Base-by-base conservation (phyloP, 495 filamentous ascomycete genomes). In the Schizothecium vesticola region DNA sequence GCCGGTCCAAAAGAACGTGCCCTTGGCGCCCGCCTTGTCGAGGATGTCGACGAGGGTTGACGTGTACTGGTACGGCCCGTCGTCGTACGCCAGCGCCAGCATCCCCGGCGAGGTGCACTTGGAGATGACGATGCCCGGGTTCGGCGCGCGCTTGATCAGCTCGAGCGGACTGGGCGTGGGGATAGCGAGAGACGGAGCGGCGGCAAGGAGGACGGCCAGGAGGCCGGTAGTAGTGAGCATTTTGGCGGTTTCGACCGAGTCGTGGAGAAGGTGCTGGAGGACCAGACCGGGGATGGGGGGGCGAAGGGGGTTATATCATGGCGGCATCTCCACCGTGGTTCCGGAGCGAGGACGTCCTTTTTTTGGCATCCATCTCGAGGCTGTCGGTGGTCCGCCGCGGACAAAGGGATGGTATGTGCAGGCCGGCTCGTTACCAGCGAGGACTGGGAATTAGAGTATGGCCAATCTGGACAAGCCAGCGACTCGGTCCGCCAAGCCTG, bases 41-140 rank as follows among this genome's bases (percentile, higher is more conserved):
- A 93, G 84, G 51, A 90, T 77, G 73, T 92, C 86, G 28, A 93
- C 80, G 25, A 93, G 82, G 62, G 86, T 81, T 9, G 73, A 75
- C 0, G 90, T 93, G 76, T 90, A 92, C 33, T 83, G 78, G 61
- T 87, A 88, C 10, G 91, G 90, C 0, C 91, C 91, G 72, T 94
- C 91, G 64, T 93, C 91, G 74, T 86, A 94, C 0, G 91, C 92
- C 56, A 84, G 70, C 2, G 80, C 78, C 13, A 83, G 74, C 67
- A 80, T 74, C 26, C 80, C 80, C 1, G 81, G 77, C 66, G 73
- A 74, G 63, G 69, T 68, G 75, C 81, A 84, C 59, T 79, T 75
- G 25, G 72, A 77, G 63, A 82, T 80, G 55, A 83, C 78, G 26
- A 73, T 72, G 10, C 81, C 81, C 1, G 78, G 72, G 8, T 71